phyloP scores from a whole-genome alignment of 2,329 filamentous ascomycete species.

The Pseudopithomyces chartarum region DNA sequence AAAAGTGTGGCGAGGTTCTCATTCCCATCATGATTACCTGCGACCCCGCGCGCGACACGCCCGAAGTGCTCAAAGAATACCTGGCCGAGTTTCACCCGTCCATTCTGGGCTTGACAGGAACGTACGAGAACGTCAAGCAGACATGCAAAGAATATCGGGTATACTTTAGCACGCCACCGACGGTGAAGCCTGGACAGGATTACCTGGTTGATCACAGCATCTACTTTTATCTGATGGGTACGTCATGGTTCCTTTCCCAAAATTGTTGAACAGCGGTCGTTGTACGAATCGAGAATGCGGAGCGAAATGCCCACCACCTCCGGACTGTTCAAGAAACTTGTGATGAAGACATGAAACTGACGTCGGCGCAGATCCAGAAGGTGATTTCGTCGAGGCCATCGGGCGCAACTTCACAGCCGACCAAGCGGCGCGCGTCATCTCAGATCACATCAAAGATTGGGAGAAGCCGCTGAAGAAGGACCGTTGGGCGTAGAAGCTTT shows the following conservation, averaged over 20 bases:
- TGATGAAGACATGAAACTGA: slow-evolving; percentile 20
- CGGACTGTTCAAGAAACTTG: not conserved
- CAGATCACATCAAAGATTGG: slow-evolving; percentile 84
- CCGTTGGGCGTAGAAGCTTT: slow-evolving; percentile 26
- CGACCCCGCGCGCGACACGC: slow-evolving; percentile 89
- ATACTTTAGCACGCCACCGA: slow-evolving; percentile 91
- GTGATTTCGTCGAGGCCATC: slow-evolving; percentile 96
- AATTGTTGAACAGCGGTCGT: no score
- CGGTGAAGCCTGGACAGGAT: slow-evolving; percentile 91
- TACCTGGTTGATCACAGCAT: slow-evolving; percentile 99
- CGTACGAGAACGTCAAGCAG: slow-evolving; percentile 90
- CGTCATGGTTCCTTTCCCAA: slow-evolving; percentile 31
- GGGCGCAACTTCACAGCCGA: slow-evolving; percentile 92
- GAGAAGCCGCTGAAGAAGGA: slow-evolving; percentile 59
- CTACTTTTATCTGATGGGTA: slow-evolving; percentile 97
- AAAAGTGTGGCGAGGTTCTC: slow-evolving; percentile 58
- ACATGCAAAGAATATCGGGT: slow-evolving; percentile 96
- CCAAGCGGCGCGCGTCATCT: slow-evolving; percentile 80
- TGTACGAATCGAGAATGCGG: not conserved
- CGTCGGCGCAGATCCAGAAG: slow-evolving; percentile 77
- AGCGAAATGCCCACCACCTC: not conserved
- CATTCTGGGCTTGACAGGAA: slow-evolving; percentile 88
- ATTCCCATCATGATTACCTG: slow-evolving; percentile 92
- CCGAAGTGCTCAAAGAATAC: slow-evolving; percentile 82
- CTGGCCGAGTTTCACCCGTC: slow-evolving; percentile 86